Evolutionary conservation across 345 rosid genomes (phyloP).

Genomic region (Eucalyptus decipiens): DNA sequence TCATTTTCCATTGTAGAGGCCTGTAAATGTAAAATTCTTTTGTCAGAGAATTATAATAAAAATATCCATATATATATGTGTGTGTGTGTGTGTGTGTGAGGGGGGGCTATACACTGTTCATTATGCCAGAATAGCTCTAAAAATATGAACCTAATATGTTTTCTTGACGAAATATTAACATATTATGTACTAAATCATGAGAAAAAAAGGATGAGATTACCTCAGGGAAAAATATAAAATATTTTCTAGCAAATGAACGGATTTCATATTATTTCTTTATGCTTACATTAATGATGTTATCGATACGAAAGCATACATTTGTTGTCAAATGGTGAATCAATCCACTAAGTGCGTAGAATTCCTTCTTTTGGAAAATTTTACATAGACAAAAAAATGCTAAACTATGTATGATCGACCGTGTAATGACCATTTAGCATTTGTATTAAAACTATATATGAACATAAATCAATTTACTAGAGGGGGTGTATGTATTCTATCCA

Average conservation of each 20-base stretch:
- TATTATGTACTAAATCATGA: background rate
- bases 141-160: background rate
- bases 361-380: background rate
- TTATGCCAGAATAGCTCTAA: background rate
- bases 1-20: background rate
- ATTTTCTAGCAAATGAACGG: background rate
- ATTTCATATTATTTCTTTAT: no score
- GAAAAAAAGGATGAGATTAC: background rate
- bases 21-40: background rate
- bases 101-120: accelerated
- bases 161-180: background rate
- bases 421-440: background rate
- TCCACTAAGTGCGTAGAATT: background rate
- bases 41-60: background rate
- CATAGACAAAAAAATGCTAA: background rate
- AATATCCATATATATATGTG: background rate
- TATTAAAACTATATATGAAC: background rate
- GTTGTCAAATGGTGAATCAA: background rate
- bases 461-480: background rate
- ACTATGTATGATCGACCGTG: background rate
- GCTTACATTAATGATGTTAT: background rate
- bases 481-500: background rate
- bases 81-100: background rate
- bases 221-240: no score
- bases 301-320: background rate